Conservation (phyloP, 2,329 filamentous ascomycete species). For the Trichoderma oligosporum region DNA sequence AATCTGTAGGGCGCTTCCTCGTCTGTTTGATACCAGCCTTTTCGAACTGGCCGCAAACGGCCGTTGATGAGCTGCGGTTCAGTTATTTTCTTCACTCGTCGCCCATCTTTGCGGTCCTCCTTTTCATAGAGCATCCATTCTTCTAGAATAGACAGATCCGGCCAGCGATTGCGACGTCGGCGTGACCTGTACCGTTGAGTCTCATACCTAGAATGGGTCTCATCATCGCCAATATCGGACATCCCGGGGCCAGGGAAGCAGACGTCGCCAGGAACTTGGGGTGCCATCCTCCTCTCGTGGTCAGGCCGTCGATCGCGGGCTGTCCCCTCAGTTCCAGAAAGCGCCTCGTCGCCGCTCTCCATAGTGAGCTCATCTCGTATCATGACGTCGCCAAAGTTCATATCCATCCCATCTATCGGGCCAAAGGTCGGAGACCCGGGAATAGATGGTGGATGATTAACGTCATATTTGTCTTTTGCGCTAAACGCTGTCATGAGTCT, state of each 20-base stretch:
- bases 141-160: constrained; percentile 76
- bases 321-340: constrained; percentile 29
- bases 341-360: constrained; percentile 31
- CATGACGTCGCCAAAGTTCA: constrained; percentile 67
- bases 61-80: constrained; percentile 92
- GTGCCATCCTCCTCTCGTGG: constrained; percentile 45
- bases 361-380: constrained; percentile 60
- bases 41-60: constrained; percentile 73
- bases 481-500: constrained; percentile 35
- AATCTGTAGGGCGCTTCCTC: constrained; percentile 92
- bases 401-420: constrained; percentile 45
- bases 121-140: constrained; percentile 87
- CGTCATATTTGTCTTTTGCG: constrained; percentile 51
- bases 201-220: constrained; percentile 50
- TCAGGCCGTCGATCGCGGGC: constrained; percentile 31
- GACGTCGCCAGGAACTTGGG: constrained; percentile 78
- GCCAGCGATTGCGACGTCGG: constrained; percentile 73
- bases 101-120: constrained; percentile 71
- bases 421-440: constrained; percentile 58
- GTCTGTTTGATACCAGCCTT: constrained; percentile 79
- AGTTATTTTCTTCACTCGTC: constrained; percentile 84
- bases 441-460: constrained; percentile 67
- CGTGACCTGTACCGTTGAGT: constrained; percentile 39
- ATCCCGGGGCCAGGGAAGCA: constrained; percentile 75
- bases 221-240: constrained; percentile 79